phyloP scores from a whole-genome alignment of 2,329 filamentous ascomycete species.

The Metarhizium anisopliae region DNA sequence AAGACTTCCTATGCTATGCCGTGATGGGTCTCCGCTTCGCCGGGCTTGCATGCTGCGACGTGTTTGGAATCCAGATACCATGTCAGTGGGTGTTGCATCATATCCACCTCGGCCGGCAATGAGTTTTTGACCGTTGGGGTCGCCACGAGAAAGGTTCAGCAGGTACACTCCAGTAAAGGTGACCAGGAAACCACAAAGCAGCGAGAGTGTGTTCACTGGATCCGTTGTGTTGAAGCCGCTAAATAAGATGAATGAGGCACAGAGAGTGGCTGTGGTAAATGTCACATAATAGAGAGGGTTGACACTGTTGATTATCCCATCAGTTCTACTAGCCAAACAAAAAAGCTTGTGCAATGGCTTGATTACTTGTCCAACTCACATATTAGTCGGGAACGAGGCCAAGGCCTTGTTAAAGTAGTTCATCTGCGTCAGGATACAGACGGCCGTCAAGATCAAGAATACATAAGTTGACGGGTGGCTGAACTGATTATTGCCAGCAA shows the following conservation, averaged over 20 bases:
- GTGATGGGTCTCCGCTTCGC: conserved; percentile 58
- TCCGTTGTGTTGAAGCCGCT: conserved; percentile 93
- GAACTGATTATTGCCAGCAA: conserved; percentile 92
- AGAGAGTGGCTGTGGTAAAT: conserved; percentile 89
- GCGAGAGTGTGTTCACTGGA: conserved; percentile 81
- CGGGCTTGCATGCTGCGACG: conserved; percentile 88
- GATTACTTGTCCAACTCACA: conserved; percentile 49
- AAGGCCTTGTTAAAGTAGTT: conserved; percentile 99
- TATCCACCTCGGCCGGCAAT: conserved; percentile 52
- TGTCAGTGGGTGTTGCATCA: conserved; percentile 84
- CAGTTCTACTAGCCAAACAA: background rate
- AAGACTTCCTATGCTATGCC: conserved; percentile 55
- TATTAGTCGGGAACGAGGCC: conserved; percentile 92
- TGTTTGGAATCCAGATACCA: conserved; percentile 80
- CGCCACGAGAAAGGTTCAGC: conserved; percentile 86
- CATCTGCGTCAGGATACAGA: conserved; percentile 98
- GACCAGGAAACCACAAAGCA: conserved; percentile 85
- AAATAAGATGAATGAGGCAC: conserved; percentile 93
- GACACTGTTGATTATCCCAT: conserved; percentile 47
- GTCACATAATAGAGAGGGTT: conserved; percentile 97
- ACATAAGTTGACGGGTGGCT: conserved; percentile 92
- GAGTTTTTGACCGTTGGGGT: conserved; percentile 69
- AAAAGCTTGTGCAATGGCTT: background rate
- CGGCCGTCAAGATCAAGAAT: conserved; percentile 83
- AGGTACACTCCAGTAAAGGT: conserved; percentile 96